These are phyloP conservation scores for Auriscalpium microsporum DNA, from an alignment of 768 basidiomycete species.

Conservation along the genomic window DNA sequence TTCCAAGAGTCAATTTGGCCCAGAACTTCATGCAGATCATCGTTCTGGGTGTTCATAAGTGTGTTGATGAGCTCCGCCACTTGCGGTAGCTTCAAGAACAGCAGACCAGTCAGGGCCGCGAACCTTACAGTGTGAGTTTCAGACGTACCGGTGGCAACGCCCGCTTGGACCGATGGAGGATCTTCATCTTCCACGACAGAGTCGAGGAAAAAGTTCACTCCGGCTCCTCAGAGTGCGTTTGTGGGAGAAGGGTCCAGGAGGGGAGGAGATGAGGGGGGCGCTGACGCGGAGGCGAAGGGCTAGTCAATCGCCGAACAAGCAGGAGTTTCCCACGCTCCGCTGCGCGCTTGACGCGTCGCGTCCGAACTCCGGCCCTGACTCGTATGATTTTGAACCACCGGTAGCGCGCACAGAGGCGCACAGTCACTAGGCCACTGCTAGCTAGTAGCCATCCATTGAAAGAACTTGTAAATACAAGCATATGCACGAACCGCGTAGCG, in stretches of 20 bases:
- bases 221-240: background rate
- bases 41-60: constrained; percentile 55
- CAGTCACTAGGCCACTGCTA: background rate
- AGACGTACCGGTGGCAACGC: constrained; percentile 63
- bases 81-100: constrained; percentile 53
- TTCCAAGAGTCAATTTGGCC: constrained; percentile 73
- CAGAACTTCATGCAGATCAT: constrained; percentile 64
- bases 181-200: constrained; percentile 72
- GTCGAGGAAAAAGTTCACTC: constrained; percentile 22
- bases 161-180: constrained; percentile 79
- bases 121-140: constrained; percentile 5
- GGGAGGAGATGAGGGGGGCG: constrained; percentile 2
- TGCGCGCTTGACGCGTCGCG: background rate
- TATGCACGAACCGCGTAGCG: no score
- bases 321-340: constrained; percentile 11
- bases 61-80: constrained; percentile 73
- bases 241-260: constrained; percentile 1
- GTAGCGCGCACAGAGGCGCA: no score
- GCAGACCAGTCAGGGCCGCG: constrained; percentile 14
- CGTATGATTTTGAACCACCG: background rate
- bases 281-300: constrained; percentile 9
- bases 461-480: no score
- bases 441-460: background rate
- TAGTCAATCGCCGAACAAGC: background rate
- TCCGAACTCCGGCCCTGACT: background rate